Evolutionary conservation across 2,329 filamentous ascomycete species (phyloP).

Genomic region (Orbilia oligospora): DNA sequence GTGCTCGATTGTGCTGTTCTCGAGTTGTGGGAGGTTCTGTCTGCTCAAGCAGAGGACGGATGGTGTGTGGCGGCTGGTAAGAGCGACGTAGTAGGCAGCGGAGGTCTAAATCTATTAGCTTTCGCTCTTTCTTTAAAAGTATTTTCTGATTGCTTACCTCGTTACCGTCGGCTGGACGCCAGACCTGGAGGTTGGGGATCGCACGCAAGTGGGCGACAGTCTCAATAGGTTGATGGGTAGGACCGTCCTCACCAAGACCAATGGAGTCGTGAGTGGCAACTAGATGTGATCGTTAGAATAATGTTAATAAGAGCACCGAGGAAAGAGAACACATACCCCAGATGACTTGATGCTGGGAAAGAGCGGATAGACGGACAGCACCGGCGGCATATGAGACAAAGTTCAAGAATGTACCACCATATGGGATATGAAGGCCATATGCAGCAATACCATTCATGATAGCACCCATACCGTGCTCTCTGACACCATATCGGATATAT

Average conservation of each 20-base stretch:
- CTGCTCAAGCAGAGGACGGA: constrained; percentile 94
- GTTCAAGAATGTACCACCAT: constrained; percentile 97
- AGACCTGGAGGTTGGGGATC: constrained; percentile 98
- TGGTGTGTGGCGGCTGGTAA: constrained; percentile 90
- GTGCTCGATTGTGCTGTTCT: constrained; percentile 90
- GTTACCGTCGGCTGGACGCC: constrained; percentile 91
- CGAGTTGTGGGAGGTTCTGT: constrained; percentile 98
- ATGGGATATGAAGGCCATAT: constrained; percentile 89
- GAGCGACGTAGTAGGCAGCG: constrained; percentile 94
- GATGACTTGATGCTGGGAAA: constrained; percentile 91
- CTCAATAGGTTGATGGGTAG: constrained; percentile 99
- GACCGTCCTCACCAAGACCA: constrained; percentile 97
- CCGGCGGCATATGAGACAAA: constrained; percentile 98
- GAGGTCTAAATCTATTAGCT: constrained; percentile 78
- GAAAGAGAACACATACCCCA: constrained; percentile 70
- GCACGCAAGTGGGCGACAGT: constrained; percentile 98
- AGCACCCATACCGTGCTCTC: constrained; percentile 91
- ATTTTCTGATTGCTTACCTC: constrained; percentile 53
- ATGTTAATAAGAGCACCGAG: background rate
- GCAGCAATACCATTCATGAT: constrained; percentile 96
- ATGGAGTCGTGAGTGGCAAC: constrained; percentile 74
- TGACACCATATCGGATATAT: constrained; percentile 92
- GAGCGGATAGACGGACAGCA: constrained; percentile 90
- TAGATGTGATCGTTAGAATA: constrained; percentile 23
- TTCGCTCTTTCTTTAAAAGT: background rate